Base-by-base conservation (phyloP, 2,329 filamentous ascomycete genomes). In the Stachybotrys chartarum region DNA sequence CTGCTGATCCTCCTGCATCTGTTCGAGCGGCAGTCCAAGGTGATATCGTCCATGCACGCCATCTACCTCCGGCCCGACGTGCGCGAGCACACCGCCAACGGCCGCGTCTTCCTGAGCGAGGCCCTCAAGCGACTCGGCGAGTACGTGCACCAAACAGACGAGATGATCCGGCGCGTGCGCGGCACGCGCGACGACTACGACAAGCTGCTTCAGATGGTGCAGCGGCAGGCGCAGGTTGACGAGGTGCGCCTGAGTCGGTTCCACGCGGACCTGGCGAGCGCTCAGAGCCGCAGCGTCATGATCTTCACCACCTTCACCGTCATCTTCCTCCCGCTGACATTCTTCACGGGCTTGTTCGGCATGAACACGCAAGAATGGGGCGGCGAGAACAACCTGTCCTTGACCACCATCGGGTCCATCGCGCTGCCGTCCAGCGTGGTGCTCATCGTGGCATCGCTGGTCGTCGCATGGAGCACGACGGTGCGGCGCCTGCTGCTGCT, bases 341-440 rank as follows among this genome's bases (percentile, higher is more conserved):
- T 87, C 70, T 86, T 87, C 66, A 86, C 83, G 0, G 79, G 81
- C 3, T 64, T 87, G 1, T 86, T 86, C 54, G 83, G 84, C 54
- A 86, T 86, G 77, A 86, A 87, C 61, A 82, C 81, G 3, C 70
- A 67, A 5, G 82, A 86, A 66, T 85, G 83, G 83, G 79, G 78
- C 32, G 77, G 74, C 2, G 71, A 71, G 16, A 70, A 77, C 24
- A 73, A 78, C 11, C 66, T 76, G 1, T 67, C 70, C 3, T 67
- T 82, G 7, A 60, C 58, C 14, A 69, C 71, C 4, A 79, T 83
- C 24, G 79, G 78, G 2, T 60, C 68, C 42, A 74, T 83, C 51
- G 71, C 79, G 4, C 68, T 77, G 49, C 83, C 75, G 46, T 68
- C 70, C 7, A 84, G 76, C 45, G 70, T 67, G n/a, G 47, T 72